Evolutionary conservation across 768 basidiomycete species (phyloP), one percentile per base, ranked within the genome.

Genomic region (Phylloporus sp.): DNA sequence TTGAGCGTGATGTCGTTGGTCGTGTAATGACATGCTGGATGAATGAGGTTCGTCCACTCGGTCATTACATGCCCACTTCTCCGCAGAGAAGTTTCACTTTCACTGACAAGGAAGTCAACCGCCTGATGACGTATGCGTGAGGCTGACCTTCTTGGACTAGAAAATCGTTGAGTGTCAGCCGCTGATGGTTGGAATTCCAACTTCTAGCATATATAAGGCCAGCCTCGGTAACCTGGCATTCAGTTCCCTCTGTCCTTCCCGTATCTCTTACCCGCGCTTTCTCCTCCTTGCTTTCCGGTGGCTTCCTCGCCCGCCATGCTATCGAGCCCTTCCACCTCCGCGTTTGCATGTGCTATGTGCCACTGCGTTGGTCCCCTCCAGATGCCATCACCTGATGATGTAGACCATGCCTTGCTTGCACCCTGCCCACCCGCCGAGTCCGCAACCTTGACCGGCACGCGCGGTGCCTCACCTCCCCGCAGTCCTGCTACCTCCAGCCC

Each of bases 161-260:
- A 35, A n/a, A n/a, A n/a, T n/a, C 27, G 9, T 11, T 32, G 7
- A n/a, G 31, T 32, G 31, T 27, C 27, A 27, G 27, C 27, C 27
- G 33, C 21, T 28, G 41, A 31, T 13, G 22, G 57, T 34, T 33
- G 11, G 27, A 44, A 46, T 13, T 18, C 9, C 21, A 40, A 46
- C 33, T 14, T 39, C 24, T 49, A 21, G 26, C 26, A 22, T 38
- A 48, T 49, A 36, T 44, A 55, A 58, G 42, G 40, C 33, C 14
- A 29, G 32, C 6, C 27, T 9, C 11, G 10, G 14, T 11, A 28
- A 6, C 10, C 10, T 31, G 4, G 9, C 23, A 44, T 17, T 41
- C 45, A 37, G 36, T 42, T 48, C 43, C 36, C 27, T 41, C 43
- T 40, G 34, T 33, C 14, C 24, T 37, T 38, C 44, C 29, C 6